phyloP scores from a whole-genome alignment of 805 yeast genomes.

The Starmerella geochares region DNA sequence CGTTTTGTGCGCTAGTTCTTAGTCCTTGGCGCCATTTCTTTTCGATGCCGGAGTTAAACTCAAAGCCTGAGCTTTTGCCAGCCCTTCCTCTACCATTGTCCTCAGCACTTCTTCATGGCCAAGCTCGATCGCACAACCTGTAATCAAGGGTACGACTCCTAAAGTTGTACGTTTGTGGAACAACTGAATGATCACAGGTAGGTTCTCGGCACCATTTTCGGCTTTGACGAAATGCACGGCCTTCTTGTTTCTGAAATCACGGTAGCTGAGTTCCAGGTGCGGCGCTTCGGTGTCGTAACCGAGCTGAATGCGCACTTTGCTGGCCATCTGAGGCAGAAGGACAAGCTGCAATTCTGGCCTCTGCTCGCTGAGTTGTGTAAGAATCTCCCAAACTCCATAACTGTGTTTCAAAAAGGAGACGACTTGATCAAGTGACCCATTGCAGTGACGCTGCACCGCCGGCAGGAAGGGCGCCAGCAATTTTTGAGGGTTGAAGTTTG shows the following conservation, averaged over 20 bases:
- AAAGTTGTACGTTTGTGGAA: conserved; percentile 15
- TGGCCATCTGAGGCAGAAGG: conserved; percentile 27
- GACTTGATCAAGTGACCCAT: conserved; percentile 16
- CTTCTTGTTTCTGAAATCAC: conserved; percentile 16
- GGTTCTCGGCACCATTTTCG: conserved; percentile 16
- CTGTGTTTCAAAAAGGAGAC: conserved; percentile 19
- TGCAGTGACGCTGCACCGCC: conserved; percentile 22
- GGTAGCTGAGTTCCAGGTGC: conserved; percentile 21
- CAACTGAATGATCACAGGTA: conserved; percentile 11
- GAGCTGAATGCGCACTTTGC: conserved; percentile 11
- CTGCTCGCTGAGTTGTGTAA: not conserved
- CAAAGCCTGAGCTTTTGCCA: not conserved
- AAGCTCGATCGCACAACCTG: conserved; percentile 19
- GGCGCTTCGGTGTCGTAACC: conserved; percentile 16
- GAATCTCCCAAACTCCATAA: conserved; percentile 21
- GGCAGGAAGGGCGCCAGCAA: conserved; percentile 25
- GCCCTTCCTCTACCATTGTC: conserved; percentile 6
- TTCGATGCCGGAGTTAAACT: not conserved
- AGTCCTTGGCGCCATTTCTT: not conserved
- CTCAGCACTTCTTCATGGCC: conserved; percentile 5
- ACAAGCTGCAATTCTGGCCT: conserved; percentile 9
- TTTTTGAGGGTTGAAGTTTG: conserved; percentile 23
- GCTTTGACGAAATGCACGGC: conserved; percentile 21
- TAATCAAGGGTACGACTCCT: conserved; percentile 17
- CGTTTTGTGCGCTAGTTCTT: no score